Evolutionary conservation across 129 eudicot genomes (phyloP), one percentile per base, ranked within the genome.

Genomic region (Saposhnikovia divaricata): DNA sequence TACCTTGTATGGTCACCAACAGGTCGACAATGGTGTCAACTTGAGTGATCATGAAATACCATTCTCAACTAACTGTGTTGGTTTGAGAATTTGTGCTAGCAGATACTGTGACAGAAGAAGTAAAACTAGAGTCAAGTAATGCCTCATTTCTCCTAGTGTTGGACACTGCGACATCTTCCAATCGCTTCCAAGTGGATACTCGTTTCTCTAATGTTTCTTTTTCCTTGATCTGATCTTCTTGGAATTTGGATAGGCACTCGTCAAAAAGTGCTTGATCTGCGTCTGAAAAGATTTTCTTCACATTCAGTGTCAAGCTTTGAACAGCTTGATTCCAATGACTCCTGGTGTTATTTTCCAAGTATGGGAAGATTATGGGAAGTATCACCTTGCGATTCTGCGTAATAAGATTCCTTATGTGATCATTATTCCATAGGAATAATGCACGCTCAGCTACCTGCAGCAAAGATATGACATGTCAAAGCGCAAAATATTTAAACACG

Each of bases 281-380:
- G 25, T 63, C 38, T 2, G 70, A 63, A 63, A 63, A 63, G 38
- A 63, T 63, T 63, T 63, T 63, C 6, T 63, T 63, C 37, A 63
- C 70, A 10, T 63, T 63, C 2, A 63, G 38, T 27, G 70, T 63
- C 70, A 63, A 63, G 38, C 38, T 63, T 27, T 63, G 70, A n/a
- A 91, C 97, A 3, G 97, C 97, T 77, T 89, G 97, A 77, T 91
- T 91, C 93, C 97, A 91, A 84, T 91, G 97, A 81, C 43, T 80
- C 80, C 81, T 87, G 4, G 90, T 79, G 79, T 91, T 91, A 51
- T 80, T 89, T 87, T 91, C 93, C 82, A 91, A 66, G n/a, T 91
- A 81, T 25, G 97, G 93, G 79, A 87, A 83, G 80, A 91, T 85
- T 74, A 91, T 87, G 11, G 96, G 96, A 34, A 91, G 82, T 76